These are phyloP conservation scores for Paraphoma chrysanthemicola DNA, from an alignment of 2,329 filamentous ascomycete species.

Conservation along the genomic window DNA sequence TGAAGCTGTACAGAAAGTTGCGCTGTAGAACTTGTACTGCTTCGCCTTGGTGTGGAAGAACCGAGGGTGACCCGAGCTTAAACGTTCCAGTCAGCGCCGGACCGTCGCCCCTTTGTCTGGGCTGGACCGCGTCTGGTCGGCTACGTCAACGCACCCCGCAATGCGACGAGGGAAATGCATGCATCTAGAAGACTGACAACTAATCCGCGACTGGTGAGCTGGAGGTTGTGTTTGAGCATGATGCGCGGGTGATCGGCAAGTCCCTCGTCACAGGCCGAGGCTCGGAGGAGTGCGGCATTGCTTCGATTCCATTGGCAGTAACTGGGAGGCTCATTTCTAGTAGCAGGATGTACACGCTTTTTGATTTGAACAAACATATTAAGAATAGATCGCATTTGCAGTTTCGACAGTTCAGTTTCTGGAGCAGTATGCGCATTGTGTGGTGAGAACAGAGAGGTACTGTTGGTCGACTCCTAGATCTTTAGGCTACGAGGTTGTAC, in stretches of 20 bases:
- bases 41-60: conserved; percentile 12
- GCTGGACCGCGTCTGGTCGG: not conserved
- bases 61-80: conserved; percentile 14
- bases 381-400: too few species aligned
- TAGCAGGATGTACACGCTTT: not conserved
- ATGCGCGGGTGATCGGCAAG: not conserved
- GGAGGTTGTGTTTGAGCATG: not conserved
- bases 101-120: conserved; percentile 1
- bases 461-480: too few species aligned
- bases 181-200: not conserved
- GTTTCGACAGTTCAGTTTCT: too few species aligned
- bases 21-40: conserved; percentile 20
- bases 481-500: too few species aligned
- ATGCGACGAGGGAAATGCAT: not conserved
- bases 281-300: conserved; percentile 36
- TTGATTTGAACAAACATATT: too few species aligned
- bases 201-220: not conserved
- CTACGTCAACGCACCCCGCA: not conserved
- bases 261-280: conserved; percentile 4
- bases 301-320: conserved; percentile 27
- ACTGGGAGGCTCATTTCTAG: not conserved
- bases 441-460: too few species aligned
- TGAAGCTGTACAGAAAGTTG: conserved; percentile 23
- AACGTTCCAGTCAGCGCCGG: not conserved
- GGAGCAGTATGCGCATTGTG: too few species aligned